phyloP scores from a whole-genome alignment of 805 yeast genomes.

The Kuraishia floccosa region DNA sequence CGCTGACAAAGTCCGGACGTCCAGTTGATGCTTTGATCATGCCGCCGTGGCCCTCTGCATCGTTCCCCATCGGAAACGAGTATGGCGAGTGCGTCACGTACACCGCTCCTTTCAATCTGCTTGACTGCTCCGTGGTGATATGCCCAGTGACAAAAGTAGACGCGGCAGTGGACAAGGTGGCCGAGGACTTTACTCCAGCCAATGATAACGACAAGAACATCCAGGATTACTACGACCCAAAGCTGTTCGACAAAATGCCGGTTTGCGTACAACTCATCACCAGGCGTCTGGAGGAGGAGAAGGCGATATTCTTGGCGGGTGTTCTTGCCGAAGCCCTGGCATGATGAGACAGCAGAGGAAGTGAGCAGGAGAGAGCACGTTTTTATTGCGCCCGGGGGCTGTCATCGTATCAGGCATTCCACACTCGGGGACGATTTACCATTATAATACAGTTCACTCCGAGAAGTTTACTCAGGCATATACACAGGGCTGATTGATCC shows the following conservation, averaged over 20 bases:
- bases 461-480: too few relatives aligned
- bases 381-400: slow-evolving; percentile 40
- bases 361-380: too few relatives aligned
- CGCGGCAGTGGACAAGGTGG: slow-evolving; percentile 16
- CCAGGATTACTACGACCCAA: slow-evolving; percentile 33
- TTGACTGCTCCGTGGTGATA: slow-evolving; percentile 36
- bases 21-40: slow-evolving; percentile 36
- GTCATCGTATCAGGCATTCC: too few relatives aligned
- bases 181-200: slow-evolving; percentile 13
- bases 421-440: too few relatives aligned
- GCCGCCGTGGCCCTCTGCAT: slow-evolving; percentile 31
- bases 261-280: slow-evolving; percentile 45
- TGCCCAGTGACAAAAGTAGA: slow-evolving; percentile 32
- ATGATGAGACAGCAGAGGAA: too few relatives aligned
- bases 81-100: slow-evolving; percentile 27
- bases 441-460: too few relatives aligned
- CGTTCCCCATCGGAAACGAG: slow-evolving; percentile 25
- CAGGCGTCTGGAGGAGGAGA: slow-evolving; percentile 47
- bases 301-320: slow-evolving; percentile 27
- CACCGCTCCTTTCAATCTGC: slow-evolving; percentile 40
- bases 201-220: slow-evolving; percentile 32
- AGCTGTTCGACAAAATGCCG: slow-evolving; percentile 37
- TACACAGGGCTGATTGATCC: too few relatives aligned
- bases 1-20: slow-evolving; percentile 21
- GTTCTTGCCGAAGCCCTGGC: slow-evolving; percentile 15